These are phyloP conservation scores for Chaetomiaceae sp. DNA, from an alignment of 2,329 filamentous ascomycete genomes.

Conservation along the genomic window DNA sequence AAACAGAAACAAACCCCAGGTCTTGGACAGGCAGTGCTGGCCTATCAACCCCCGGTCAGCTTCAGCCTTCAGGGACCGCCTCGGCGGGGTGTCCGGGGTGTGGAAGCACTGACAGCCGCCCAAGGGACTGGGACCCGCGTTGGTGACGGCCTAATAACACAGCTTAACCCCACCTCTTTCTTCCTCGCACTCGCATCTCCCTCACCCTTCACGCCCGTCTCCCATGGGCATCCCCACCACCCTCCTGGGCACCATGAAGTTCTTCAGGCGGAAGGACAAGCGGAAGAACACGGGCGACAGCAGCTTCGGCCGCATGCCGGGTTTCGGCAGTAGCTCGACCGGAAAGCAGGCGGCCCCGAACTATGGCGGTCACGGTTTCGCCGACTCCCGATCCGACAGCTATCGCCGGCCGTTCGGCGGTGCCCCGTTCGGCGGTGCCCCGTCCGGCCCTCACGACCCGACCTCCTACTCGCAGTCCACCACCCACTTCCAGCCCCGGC, in stretches of 20 bases:
- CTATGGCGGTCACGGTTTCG: slow-evolving; percentile 16
- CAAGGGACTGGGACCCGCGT: no score
- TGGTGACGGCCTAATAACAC: not conserved
- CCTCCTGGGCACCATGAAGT: slow-evolving; percentile 29
- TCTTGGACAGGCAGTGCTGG: no score
- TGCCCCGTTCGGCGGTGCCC: slow-evolving; percentile 24
- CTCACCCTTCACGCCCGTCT: not conserved
- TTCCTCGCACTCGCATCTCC: not conserved
- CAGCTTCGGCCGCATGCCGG: slow-evolving; percentile 17
- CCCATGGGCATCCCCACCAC: slow-evolving; percentile 13
- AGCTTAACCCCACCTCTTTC: slow-evolving; percentile 8
- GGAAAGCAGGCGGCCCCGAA: slow-evolving; percentile 5
- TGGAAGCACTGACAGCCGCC: not conserved
- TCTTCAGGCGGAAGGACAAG: slow-evolving; percentile 35
- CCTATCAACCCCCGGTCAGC: no score
- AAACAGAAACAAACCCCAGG: no score
- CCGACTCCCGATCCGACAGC: slow-evolving; percentile 22
- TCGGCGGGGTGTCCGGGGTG: no score
- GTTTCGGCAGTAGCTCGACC: slow-evolving; percentile 17
- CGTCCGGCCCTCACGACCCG: slow-evolving; percentile 17
- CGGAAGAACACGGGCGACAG: slow-evolving; percentile 24
- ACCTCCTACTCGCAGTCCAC: slow-evolving; percentile 14
- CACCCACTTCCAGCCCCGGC: slow-evolving; percentile 30
- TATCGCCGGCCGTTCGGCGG: slow-evolving; percentile 25
- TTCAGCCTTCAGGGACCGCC: no score